Evolutionary conservation across 169 alveolate genomes (phyloP), one percentile per base, ranked within the genome.

Genomic region (Plasmodium sp.): DNA sequence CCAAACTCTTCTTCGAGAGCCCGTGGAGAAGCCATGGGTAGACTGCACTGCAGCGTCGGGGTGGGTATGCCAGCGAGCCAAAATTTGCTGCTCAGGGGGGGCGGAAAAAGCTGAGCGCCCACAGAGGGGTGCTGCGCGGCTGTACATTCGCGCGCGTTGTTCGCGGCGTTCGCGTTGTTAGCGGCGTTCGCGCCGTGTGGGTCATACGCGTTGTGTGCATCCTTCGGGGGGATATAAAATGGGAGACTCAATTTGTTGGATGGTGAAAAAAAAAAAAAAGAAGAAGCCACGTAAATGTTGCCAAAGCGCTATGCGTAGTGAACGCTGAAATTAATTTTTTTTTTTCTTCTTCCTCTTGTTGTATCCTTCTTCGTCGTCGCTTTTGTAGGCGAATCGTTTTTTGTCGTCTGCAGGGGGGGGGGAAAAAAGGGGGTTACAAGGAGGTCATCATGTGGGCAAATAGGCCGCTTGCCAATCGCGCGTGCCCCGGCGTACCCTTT

Each of bases 361-460:
- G 71, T 88, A 77, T 88, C 94, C 94, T 80, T 88, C 94, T 22
- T 88, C 94, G n/a, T 88, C 94, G 73, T 88, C 94, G 72, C 94
- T 88, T 62, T 80, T 79, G 56, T 80, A 80, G 31, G 91, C 94
- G 74, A 73, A 88, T 88, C 94, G 88, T 45, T 88, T 88, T 62
- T 81, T 88, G 62, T 88, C 94, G 62, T 88, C 94, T 88, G 56
- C 58, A 54, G 75, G 71, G 39, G 74, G 34, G 16, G 31, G 54
- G 34, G 72, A 16, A 58, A 56, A 10, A 10, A 36, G 16, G 34
- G 3, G 48, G 48, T 84, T 7, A 84, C 5, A 36, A 14, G 43
- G 10, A 67, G 77, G 75, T 41, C n/a, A 14, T n/a, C 48, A 16
- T 75, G 36, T 62, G 36, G 31, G 34, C 45, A 5, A 39, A 0